Evolutionary conservation across 768 basidiomycete species (phyloP).

Genomic region (Phaeolepiota aurea): DNA sequence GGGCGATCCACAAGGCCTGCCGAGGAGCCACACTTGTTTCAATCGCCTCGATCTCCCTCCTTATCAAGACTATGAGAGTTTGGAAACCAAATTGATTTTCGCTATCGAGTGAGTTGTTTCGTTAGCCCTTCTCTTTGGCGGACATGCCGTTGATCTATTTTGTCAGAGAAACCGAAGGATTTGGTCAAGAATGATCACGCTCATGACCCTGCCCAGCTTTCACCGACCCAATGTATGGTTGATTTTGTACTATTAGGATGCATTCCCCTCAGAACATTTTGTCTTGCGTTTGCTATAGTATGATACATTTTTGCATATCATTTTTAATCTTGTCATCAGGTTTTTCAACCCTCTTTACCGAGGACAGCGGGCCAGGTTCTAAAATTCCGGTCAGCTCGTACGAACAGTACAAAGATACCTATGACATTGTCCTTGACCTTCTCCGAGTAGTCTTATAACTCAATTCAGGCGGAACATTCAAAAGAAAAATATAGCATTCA

Average conservation of each 20-base stretch:
- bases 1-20: conserved; percentile 81
- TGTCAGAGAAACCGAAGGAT: conserved; percentile 71
- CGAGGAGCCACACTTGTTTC: conserved; percentile 92
- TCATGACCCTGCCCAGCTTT: conserved; percentile 1
- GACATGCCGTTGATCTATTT: conserved; percentile 1
- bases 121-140: conserved; percentile 2
- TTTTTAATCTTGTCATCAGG: neutral
- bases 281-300: neutral
- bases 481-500: no score
- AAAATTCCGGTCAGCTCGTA: no score
- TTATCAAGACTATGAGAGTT: conserved; percentile 79
- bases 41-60: conserved; percentile 84
- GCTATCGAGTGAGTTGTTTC: conserved; percentile 63
- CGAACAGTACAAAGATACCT: no score
- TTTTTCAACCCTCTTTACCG: no score
- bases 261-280: neutral
- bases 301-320: neutral
- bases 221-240: neutral
- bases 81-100: conserved; percentile 79
- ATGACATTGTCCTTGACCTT: no score
- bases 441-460: no score
- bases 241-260: neutral
- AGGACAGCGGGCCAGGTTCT: no score
- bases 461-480: no score
- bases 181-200: conserved; percentile 47